Evolutionary conservation across 495 filamentous ascomycete species (phyloP).

Genomic region (Aspergillus haitiensis): DNA sequence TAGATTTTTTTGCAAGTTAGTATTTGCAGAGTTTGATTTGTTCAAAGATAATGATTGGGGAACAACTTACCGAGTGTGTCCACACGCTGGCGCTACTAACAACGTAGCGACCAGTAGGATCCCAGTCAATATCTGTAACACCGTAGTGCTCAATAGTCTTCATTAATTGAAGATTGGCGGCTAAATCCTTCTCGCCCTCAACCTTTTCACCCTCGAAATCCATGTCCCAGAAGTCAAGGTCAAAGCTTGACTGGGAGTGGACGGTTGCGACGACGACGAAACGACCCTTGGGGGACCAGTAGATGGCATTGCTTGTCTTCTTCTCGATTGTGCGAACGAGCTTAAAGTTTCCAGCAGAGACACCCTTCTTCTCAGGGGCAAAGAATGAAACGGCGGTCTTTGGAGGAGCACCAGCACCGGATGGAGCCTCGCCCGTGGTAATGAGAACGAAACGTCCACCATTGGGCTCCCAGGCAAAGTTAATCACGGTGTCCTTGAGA

Average conservation of each 20-base stretch:
- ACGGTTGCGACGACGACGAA: conserved; percentile 94
- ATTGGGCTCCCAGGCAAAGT: conserved; percentile 98
- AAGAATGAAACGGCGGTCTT: conserved; percentile 96
- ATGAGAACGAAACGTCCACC: conserved; percentile 96
- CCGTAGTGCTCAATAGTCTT: conserved; percentile 92
- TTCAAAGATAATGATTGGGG: background rate
- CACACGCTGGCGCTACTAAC: conserved; percentile 88
- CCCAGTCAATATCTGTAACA: conserved; percentile 97
- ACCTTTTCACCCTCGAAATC: conserved; percentile 97
- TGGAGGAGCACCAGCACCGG: conserved; percentile 78
- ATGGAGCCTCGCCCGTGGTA: conserved; percentile 81
- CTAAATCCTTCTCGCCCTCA: conserved; percentile 88
- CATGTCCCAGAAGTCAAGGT: conserved; percentile 95
- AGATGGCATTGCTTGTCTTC: conserved; percentile 98
- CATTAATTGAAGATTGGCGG: conserved; percentile 92
- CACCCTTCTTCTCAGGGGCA: conserved; percentile 89
- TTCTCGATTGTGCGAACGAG: conserved; percentile 90
- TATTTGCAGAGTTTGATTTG: conserved; percentile 4
- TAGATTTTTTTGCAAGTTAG: conserved; percentile 46
- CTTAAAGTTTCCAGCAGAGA: conserved; percentile 85
- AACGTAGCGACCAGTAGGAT: conserved; percentile 91
- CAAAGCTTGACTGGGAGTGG: conserved; percentile 85
- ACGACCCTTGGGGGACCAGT: conserved; percentile 97
- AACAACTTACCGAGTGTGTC: conserved; percentile 79
- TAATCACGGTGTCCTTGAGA: conserved; percentile 96